Evolutionary conservation across 257 asterid species (phyloP).

Genomic region (Paraleonurus japonicus): DNA sequence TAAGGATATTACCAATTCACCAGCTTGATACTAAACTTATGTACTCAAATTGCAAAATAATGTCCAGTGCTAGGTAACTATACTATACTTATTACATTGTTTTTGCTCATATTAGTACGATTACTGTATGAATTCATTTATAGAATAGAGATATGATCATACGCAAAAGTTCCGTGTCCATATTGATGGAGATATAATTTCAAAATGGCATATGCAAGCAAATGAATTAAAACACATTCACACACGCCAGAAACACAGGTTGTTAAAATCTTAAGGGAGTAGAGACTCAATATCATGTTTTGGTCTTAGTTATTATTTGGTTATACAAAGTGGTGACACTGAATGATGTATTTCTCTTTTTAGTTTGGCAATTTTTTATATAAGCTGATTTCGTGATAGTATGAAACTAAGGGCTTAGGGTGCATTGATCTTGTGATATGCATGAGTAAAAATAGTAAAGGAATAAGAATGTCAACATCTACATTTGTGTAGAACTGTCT

Average conservation of each 20-base stretch:
- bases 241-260: neutral
- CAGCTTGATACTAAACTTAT: neutral
- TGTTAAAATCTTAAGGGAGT: neutral
- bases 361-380: neutral
- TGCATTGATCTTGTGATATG: conserved; percentile 8
- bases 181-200: neutral
- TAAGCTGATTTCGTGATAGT: neutral
- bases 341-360: neutral
- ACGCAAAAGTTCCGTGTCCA: neutral
- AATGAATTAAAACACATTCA: neutral
- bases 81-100: neutral
- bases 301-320: neutral
- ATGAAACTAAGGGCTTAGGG: conserved; percentile 14
- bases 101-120: neutral
- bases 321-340: neutral
- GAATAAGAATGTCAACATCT: neutral
- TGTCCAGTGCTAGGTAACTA: neutral
- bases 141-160: neutral
- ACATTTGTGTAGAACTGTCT: neutral
- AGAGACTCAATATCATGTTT: neutral
- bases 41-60: neutral
- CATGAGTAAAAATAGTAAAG: neutral
- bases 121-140: neutral
- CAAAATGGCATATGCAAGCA: neutral
- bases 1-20: neutral